phyloP scores from a whole-genome alignment of 1,284 basidiomycete species.

The Leccinum subatratum region DNA sequence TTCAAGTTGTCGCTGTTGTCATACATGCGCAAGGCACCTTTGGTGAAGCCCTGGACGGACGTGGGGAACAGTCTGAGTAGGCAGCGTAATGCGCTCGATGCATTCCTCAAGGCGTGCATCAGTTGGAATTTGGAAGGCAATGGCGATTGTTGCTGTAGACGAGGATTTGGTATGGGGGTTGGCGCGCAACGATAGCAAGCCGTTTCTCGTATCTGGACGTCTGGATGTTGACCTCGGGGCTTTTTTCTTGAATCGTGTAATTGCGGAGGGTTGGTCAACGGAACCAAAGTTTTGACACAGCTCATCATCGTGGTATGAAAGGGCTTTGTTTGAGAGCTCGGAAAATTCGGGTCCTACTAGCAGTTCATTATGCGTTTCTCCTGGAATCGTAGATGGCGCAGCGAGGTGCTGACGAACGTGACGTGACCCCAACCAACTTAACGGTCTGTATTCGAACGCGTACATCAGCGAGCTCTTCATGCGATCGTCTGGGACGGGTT shows the following conservation, averaged over 20 bases:
- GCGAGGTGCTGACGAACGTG: conserved; percentile 8
- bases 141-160: conserved; percentile 80
- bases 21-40: conserved; percentile 97
- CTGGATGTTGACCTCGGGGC: not conserved
- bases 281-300: not conserved
- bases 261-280: not conserved
- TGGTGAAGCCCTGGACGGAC: conserved; percentile 93
- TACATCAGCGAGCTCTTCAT: conserved; percentile 96
- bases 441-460: conserved; percentile 93
- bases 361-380: too few relatives aligned
- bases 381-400: too few relatives aligned
- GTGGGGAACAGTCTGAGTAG: conserved; percentile 94
- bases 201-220: not conserved
- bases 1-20: conserved; percentile 70
- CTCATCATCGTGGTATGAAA: not conserved
- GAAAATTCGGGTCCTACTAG: too few relatives aligned
- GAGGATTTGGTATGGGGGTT: conserved; percentile 68
- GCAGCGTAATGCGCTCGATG: conserved; percentile 91
- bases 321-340: too few relatives aligned
- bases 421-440: conserved; percentile 58
- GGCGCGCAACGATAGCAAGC: not conserved
- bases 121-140: conserved; percentile 67
- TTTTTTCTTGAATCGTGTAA: not conserved
- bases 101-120: conserved; percentile 88
- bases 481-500: conserved; percentile 57